Evolutionary conservation across 2,329 filamentous ascomycete species (phyloP), one percentile per base, ranked within the genome.

Genomic region (Colletotrichum cereale): DNA sequence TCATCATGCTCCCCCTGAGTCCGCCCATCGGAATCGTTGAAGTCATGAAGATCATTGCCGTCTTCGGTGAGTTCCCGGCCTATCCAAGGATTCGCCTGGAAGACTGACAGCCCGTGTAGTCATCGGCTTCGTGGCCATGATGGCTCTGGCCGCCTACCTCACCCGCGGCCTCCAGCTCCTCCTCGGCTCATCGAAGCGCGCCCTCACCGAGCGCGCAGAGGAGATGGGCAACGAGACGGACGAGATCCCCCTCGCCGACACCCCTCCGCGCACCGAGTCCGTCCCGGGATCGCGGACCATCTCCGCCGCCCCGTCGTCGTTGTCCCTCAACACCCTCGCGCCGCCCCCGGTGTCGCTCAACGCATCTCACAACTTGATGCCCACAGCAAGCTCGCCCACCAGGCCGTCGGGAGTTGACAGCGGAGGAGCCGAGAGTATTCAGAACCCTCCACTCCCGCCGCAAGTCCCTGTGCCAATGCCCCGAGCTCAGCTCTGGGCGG

Each of bases 1-100:
- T 91, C 79, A 84, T 90, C 10, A 81, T 89, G 36, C 80, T 91
- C 0, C 88, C 89, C 8, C 80, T 91, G 2, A 89, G 87, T 74
- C 84, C 87, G 1, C 74, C 84, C 0, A 87, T 90, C 24, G 83
- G 86, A 26, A 84, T 84, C 2, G 75, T 83, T 0, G 89, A 91
- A 75, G 86, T 90, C 16, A 83, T 84, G 48, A 89, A 89, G 75
- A 89, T 90, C 50, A 88, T 90, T 72, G 86, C 82, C 31, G 86
- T 91, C 1, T 90, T 90, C 75, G 75, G 88, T 89, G 75, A 76
- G 86, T 78, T 0, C 2, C 16, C 8, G 5, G 10, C 7, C n/a
- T 29, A 5, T 4, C 21, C 21, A 18, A 29, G 0, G 14, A 7
- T 1, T 1, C 21, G 0, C 18, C 14, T 6, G 38, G 60, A 56